These are phyloP conservation scores for Colletotrichum euphorbiae DNA, from an alignment of 2,329 filamentous ascomycete species.

Conservation along the genomic window DNA sequence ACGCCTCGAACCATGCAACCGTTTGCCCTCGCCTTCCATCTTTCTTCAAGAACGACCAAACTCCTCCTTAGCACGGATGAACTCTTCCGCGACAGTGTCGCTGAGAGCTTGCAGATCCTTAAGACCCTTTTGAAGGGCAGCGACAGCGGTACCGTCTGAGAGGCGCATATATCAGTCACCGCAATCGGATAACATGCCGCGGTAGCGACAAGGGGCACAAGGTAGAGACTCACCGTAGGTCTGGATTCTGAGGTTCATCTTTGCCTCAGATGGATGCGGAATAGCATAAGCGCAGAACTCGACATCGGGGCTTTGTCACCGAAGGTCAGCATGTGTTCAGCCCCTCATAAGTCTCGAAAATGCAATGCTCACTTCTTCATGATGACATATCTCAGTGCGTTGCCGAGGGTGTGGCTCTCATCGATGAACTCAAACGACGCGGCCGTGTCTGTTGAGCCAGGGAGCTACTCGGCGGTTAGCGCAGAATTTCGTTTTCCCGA, in stretches of 20 bases:
- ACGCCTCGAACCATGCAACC: constrained; percentile 14
- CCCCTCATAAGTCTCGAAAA: no score
- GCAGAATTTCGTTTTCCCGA: constrained; percentile 5
- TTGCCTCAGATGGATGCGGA: constrained; percentile 92
- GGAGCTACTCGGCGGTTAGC: constrained; percentile 68
- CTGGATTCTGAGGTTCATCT: constrained; percentile 98
- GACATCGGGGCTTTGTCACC: constrained; percentile 79
- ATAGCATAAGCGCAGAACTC: constrained; percentile 99
- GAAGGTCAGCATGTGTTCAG: no score
- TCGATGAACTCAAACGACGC: constrained; percentile 95
- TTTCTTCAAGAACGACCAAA: constrained; percentile 55
- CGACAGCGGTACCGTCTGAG: constrained; percentile 81
- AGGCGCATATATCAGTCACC: constrained; percentile 32
- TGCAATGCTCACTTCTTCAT: constrained; percentile 85
- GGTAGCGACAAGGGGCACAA: no score
- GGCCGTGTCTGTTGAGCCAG: constrained; percentile 85
- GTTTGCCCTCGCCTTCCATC: background rate
- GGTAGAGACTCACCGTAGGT: constrained; percentile 79
- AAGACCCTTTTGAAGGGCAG: constrained; percentile 91
- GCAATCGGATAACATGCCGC: no score
- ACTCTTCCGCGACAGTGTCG: constrained; percentile 93
- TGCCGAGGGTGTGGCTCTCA: constrained; percentile 95
- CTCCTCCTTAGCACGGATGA: constrained; percentile 54
- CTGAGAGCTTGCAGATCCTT: constrained; percentile 90
- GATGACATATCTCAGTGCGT: constrained; percentile 92